phyloP scores from a whole-genome alignment of 139 green algal genomes.

The Chlorokybus atmophyticus region DNA sequence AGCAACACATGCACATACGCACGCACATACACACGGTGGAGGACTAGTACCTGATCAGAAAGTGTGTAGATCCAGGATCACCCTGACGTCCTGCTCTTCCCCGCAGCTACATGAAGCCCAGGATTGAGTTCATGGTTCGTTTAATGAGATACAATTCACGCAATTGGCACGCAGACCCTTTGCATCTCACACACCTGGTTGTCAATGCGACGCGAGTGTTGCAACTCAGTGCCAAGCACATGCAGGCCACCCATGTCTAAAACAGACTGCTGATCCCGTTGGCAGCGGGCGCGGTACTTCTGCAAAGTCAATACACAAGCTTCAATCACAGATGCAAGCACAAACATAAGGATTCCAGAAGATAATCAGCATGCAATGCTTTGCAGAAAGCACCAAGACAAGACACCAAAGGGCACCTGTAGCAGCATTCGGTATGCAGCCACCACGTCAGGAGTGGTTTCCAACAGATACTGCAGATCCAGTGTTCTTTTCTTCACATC shows the following conservation, averaged over 20 bases:
- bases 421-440: no score
- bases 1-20: no score
- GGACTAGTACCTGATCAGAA: slow-evolving; percentile 16
- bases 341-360: no score
- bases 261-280: slow-evolving; percentile 24
- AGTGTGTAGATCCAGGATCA: slow-evolving; percentile 30
- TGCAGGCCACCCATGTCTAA: slow-evolving; percentile 31
- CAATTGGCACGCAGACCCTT: background rate
- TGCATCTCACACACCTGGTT: slow-evolving; percentile 24
- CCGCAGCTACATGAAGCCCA: slow-evolving; percentile 12
- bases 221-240: slow-evolving; percentile 36
- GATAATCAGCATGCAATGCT: no score
- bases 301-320: no score
- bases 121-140: background rate
- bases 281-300: slow-evolving; percentile 11
- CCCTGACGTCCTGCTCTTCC: slow-evolving; percentile 34
- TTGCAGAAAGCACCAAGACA: no score
- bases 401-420: no score
- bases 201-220: slow-evolving; percentile 37
- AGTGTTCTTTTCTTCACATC: no score
- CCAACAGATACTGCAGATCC: no score
- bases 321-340: no score
- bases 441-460: no score
- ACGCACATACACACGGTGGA: no score
- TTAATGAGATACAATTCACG: background rate